These are phyloP conservation scores for Plasmodium knowlesi DNA, from an alignment of 169 alveolate genomes.

Conservation along the genomic window DNA sequence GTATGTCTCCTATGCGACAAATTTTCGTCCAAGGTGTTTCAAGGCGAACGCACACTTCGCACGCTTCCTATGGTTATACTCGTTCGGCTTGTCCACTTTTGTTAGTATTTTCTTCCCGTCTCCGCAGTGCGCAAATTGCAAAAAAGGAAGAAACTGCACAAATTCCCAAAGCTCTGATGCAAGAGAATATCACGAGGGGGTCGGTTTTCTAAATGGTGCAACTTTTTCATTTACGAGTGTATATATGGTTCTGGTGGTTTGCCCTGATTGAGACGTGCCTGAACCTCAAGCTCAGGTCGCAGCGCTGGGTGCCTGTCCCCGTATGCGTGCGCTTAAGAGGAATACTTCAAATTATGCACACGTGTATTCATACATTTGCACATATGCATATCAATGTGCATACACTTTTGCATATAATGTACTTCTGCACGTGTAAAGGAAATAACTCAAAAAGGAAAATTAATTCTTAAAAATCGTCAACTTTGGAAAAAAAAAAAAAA, in stretches of 20 bases:
- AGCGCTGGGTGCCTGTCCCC: background rate
- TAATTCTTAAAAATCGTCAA: background rate
- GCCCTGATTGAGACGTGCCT: background rate
- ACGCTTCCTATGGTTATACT: background rate
- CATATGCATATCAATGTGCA: background rate
- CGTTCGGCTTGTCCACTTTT: background rate
- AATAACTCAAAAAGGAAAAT: background rate
- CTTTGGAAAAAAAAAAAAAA: background rate
- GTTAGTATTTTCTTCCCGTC: background rate
- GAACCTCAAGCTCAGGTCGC: background rate
- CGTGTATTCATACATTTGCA: background rate
- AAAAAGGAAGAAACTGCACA: background rate
- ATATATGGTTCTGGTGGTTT: background rate
- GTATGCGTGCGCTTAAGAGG: background rate
- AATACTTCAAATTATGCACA: background rate
- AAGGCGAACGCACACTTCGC: background rate
- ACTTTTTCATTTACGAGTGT: background rate
- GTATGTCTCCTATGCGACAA: background rate
- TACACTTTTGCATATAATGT: background rate
- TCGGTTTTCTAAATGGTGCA: background rate
- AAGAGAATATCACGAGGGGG: background rate
- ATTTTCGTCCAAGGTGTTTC: background rate
- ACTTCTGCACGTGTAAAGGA: background rate
- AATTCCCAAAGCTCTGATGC: background rate
- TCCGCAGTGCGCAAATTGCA: background rate